Conservation (phyloP, 2,329 filamentous ascomycete genomes). For the Talaromyces pinophilus region DNA sequence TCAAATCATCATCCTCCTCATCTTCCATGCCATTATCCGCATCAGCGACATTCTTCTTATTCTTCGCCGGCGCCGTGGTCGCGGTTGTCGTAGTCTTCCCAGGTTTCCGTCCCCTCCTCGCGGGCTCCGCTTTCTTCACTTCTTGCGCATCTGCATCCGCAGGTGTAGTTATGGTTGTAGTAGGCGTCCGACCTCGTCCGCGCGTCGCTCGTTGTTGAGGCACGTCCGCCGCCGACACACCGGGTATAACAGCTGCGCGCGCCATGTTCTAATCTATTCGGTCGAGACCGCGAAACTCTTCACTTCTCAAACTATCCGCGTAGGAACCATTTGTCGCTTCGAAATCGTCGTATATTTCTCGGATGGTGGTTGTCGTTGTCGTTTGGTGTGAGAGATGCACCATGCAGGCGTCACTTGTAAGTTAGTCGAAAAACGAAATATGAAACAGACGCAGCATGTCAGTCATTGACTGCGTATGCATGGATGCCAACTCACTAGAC, state of each 20-base stretch:
- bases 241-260: constrained; percentile 22
- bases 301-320: not conserved
- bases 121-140: constrained; percentile 6
- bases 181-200: constrained; percentile 15
- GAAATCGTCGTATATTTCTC: not conserved
- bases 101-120: constrained; percentile 20
- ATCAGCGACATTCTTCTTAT: not conserved
- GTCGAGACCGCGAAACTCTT: not conserved
- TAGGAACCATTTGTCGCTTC: not conserved
- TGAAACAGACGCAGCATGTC: not conserved
- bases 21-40: not conserved
- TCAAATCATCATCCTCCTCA: constrained; percentile 18
- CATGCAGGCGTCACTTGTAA: not conserved
- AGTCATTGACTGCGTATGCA: not conserved
- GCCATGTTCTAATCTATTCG: constrained; percentile 12
- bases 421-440: not conserved
- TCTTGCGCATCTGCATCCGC: not conserved
- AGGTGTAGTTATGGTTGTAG: not conserved
- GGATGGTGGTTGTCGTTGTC: not conserved
- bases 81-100: not conserved
- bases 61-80: constrained; percentile 17
- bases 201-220: constrained; percentile 16
- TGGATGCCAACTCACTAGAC: not conserved
- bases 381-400: not conserved
- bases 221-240: constrained; percentile 4